Evolutionary conservation across 768 basidiomycete species (phyloP).

Genomic region (Pleurotus platypus): DNA sequence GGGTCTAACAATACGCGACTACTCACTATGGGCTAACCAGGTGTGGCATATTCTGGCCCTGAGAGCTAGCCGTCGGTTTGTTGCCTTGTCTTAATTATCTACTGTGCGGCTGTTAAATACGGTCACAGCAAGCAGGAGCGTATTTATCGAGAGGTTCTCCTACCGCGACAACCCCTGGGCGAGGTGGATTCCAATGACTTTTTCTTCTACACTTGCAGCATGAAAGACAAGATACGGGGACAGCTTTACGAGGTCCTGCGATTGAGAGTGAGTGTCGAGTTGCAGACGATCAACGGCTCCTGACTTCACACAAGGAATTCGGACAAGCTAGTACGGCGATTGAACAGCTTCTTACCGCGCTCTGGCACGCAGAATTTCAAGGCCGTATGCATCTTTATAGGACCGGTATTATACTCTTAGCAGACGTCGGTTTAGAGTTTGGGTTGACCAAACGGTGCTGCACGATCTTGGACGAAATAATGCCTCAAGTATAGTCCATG

Average conservation of each 20-base stretch:
- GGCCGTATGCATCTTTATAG: conserved; percentile 66
- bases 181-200: conserved; percentile 56
- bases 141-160: conserved; percentile 61
- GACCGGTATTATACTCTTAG: conserved; percentile 65
- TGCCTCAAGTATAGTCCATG: conserved; percentile 63
- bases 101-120: not conserved
- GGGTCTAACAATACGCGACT: conserved; percentile 60
- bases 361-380: conserved; percentile 82
- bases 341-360: conserved; percentile 62
- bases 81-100: not conserved
- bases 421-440: conserved; percentile 76
- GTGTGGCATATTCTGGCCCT: conserved; percentile 76
- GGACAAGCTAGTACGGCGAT: conserved; percentile 62
- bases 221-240: conserved; percentile 37
- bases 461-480: conserved; percentile 69
- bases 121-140: conserved; percentile 56
- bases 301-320: conserved; percentile 41
- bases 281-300: not conserved
- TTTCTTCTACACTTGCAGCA: conserved; percentile 38
- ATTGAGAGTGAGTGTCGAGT: conserved; percentile 34
- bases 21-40: conserved; percentile 68
- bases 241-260: conserved; percentile 43
- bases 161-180: conserved; percentile 56
- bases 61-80: conserved; percentile 66
- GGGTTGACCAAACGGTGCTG: conserved; percentile 66